Conservation (phyloP, 345 rosid species). For the Cochlearia excelsa region DNA sequence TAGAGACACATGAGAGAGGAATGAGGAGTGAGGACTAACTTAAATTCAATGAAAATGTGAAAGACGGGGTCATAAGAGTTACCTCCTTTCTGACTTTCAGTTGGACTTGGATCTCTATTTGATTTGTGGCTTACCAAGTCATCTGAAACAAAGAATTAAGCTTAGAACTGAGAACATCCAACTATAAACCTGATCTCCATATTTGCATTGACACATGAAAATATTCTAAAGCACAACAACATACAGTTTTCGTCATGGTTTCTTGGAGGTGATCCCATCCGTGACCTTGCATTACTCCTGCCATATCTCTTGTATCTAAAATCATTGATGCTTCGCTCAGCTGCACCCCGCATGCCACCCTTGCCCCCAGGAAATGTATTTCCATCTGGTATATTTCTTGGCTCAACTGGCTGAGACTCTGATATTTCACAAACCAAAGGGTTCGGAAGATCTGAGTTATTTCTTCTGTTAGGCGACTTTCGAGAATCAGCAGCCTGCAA, state of each 20-base stretch:
- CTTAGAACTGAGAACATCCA: conserved; percentile 20
- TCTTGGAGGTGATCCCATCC: conserved; percentile 49
- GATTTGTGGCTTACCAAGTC: conserved; percentile 48
- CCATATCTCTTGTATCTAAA: conserved; percentile 45
- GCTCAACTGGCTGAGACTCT: conserved; percentile 41
- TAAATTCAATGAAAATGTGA: conserved; percentile 18
- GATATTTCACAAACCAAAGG: conserved; percentile 42
- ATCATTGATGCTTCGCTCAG: conserved; percentile 57
- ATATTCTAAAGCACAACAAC: conserved; percentile 31
- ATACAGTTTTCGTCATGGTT: conserved; percentile 60
- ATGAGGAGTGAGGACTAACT: conserved; percentile 25
- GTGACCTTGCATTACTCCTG: conserved; percentile 46
- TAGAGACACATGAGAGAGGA: too few relatives aligned
- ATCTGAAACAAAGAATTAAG: conserved; percentile 48
- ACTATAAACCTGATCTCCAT: conserved; percentile 8
- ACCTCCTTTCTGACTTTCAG: conserved; percentile 51
- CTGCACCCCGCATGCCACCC: conserved; percentile 45
- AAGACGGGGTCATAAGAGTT: conserved; percentile 20
- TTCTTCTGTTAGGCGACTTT: conserved; percentile 51
- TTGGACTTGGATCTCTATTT: conserved; percentile 49
- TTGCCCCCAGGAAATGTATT: conserved; percentile 41
- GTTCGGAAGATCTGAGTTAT: conserved; percentile 57
- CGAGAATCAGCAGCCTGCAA: conserved; percentile 64
- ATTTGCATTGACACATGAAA: conserved; percentile 6
- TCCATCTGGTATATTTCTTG: conserved; percentile 42